A percentile compares a stretch with the other conserved stretches of the same genome.
Conservation (phyloP, 1,284 basidiomycete species). For the Rhodotorula sp. region DNA sequence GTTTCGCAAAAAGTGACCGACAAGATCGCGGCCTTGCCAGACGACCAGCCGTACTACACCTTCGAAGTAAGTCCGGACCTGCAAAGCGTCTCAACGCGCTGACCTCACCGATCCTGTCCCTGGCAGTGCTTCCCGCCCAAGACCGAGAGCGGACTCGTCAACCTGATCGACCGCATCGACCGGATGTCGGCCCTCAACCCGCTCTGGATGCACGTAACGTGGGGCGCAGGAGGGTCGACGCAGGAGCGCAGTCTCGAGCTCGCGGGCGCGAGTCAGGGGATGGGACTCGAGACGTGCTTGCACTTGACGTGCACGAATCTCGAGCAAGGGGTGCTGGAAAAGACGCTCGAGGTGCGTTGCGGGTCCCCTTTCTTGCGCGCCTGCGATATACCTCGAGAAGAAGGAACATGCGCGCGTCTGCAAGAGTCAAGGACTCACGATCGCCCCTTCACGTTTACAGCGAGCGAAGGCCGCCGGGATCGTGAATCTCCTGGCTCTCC, state of each 20-base stretch:
- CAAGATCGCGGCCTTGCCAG: constrained; percentile 25
- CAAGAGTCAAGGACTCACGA: too few species aligned
- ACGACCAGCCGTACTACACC: constrained; percentile 41
- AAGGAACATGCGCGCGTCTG: too few species aligned
- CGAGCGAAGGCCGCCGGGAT: constrained; percentile 90
- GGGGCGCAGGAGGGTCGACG: constrained; percentile 62
- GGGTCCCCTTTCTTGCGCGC: background rate
- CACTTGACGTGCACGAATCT: constrained; percentile 43
- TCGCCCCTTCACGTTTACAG: constrained; percentile 51
- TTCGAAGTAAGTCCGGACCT: constrained; percentile 38
- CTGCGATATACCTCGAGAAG: too few species aligned
- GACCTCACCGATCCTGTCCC: too few species aligned
- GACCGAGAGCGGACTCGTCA: constrained; percentile 74
- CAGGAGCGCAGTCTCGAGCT: constrained; percentile 84
- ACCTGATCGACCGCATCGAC: constrained; percentile 93
- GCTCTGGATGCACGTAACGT: constrained; percentile 40
- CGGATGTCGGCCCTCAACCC: constrained; percentile 65
- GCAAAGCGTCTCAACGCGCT: background rate
- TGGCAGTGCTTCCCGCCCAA: constrained; percentile 44
- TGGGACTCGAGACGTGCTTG: constrained; percentile 43
- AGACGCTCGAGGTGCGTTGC: constrained; percentile 39
- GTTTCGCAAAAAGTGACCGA: constrained; percentile 26
- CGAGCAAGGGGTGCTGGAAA: constrained; percentile 38
- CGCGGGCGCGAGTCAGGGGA: constrained; percentile 40
- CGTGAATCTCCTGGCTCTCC: constrained; percentile 89